Percentiles rank a stretch among this genome's conserved stretches.
These are phyloP conservation scores for Clavispora asparagi DNA, from an alignment of 805 yeast genomes.

Conservation along the genomic window DNA sequence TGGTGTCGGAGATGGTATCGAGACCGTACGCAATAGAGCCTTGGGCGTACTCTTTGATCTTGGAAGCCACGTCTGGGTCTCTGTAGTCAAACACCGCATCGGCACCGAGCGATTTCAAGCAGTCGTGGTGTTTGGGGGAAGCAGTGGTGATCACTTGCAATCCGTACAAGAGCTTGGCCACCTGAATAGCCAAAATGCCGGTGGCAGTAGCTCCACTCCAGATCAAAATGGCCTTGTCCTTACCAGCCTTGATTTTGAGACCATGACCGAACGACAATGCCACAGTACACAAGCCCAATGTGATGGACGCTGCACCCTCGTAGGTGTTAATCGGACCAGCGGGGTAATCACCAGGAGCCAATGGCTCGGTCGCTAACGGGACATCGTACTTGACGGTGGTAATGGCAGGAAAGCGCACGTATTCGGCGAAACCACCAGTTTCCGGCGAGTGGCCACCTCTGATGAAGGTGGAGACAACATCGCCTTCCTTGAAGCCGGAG, in stretches of 20 bases:
- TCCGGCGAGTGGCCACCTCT: constrained; percentile 49
- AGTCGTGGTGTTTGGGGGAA: constrained; percentile 39
- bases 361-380: constrained; percentile 7
- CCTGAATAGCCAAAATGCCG: constrained; percentile 55
- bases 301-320: constrained; percentile 62
- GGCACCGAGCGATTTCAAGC: constrained; percentile 45
- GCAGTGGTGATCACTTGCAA: constrained; percentile 38
- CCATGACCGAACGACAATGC: constrained; percentile 34
- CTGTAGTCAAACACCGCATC: constrained; percentile 46
- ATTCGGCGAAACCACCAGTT: constrained; percentile 59
- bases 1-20: constrained; percentile 23
- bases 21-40: constrained; percentile 23
- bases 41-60: constrained; percentile 31
- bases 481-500: constrained; percentile 40
- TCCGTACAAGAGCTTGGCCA: constrained; percentile 39
- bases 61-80: constrained; percentile 40
- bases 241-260: constrained; percentile 21
- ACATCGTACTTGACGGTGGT: constrained; percentile 26
- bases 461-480: constrained; percentile 45
- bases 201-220: constrained; percentile 71
- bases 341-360: constrained; percentile 22
- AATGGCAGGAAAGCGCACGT: constrained; percentile 36
- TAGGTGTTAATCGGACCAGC: constrained; percentile 41
- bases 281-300: constrained; percentile 49
- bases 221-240: constrained; percentile 36